phyloP scores from a whole-genome alignment of 2,329 filamentous ascomycete genomes.

The Neofusicoccum sp. region DNA sequence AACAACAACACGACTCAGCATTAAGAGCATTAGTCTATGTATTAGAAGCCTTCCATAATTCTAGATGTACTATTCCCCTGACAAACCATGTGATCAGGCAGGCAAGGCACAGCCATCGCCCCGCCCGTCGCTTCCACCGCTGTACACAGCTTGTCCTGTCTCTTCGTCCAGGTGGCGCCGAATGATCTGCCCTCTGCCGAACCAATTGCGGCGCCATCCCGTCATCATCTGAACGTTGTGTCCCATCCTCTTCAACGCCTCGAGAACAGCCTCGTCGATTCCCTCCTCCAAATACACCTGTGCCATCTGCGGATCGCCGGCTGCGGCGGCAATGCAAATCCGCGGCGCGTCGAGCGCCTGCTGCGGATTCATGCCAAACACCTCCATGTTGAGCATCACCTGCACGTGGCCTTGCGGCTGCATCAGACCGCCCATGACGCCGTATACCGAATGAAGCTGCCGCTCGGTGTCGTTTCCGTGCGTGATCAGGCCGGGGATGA shows the following conservation, averaged over 20 bases:
- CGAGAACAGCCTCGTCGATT: constrained; percentile 65
- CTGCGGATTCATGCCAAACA: constrained; percentile 79
- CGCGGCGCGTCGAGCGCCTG: constrained; percentile 85
- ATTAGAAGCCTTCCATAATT: too few relatives aligned
- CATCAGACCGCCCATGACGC: constrained; percentile 98
- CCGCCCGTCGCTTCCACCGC: too few relatives aligned
- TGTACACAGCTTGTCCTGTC: too few relatives aligned
- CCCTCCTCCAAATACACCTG: constrained; percentile 81
- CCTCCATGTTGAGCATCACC: constrained; percentile 83
- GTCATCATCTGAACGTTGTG: constrained; percentile 69
- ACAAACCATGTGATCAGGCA: too few relatives aligned
- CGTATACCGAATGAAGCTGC: constrained; percentile 81
- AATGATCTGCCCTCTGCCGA: constrained; percentile 87
- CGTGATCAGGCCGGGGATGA: constrained; percentile 90
- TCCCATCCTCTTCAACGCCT: constrained; percentile 66
- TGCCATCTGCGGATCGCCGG: constrained; percentile 58
- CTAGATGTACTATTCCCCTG: too few relatives aligned
- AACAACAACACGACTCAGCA: too few relatives aligned
- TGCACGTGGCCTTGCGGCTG: constrained; percentile 96
- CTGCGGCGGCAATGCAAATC: constrained; percentile 74
- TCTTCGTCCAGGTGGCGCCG: constrained; percentile 76
- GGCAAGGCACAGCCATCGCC: too few relatives aligned
- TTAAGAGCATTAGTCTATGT: too few relatives aligned
- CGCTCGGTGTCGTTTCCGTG: constrained; percentile 70
- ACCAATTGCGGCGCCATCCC: constrained; percentile 69